Evolutionary conservation across 345 rosid genomes (phyloP).

Genomic region (Barbarea vulgaris): DNA sequence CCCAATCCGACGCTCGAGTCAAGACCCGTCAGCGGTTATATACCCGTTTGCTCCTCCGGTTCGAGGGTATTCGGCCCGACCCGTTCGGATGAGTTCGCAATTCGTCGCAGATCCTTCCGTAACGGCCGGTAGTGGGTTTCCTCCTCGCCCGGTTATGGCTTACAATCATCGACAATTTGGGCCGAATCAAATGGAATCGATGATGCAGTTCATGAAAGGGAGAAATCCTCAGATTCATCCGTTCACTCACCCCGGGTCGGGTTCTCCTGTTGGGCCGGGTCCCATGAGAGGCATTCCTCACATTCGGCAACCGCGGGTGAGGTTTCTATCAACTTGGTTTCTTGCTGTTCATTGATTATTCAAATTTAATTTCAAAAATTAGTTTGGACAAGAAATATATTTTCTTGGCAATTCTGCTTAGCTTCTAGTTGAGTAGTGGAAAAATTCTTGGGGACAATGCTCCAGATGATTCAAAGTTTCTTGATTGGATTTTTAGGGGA

Average conservation of each 20-base stretch:
- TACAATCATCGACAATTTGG: constrained; percentile 28
- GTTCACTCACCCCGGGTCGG: constrained; percentile 27
- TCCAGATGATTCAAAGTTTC: not conserved
- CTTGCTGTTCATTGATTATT: not conserved
- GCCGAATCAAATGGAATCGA: constrained; percentile 37
- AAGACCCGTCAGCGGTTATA: constrained; percentile 35
- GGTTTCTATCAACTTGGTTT: not conserved
- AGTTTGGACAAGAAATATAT: not conserved
- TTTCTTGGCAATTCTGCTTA: not conserved
- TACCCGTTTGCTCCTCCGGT: constrained; percentile 74
- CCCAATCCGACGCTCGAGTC: constrained; percentile 23
- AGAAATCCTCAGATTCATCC: constrained; percentile 41
- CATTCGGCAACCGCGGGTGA: constrained; percentile 48
- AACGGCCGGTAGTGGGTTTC: constrained; percentile 39
- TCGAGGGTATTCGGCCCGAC: constrained; percentile 62
- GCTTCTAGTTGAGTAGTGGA: constrained; percentile 11
- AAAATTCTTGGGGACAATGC: not conserved
- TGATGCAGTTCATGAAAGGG: constrained; percentile 40
- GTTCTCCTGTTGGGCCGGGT: constrained; percentile 32
- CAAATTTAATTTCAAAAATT: not conserved
- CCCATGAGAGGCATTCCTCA: constrained; percentile 53
- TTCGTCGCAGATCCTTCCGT: constrained; percentile 38
- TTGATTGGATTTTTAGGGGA: constrained; percentile 1
- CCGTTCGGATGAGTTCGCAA: constrained; percentile 38
- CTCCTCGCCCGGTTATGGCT: constrained; percentile 36